Percentiles rank a stretch among this genome's conserved stretches.
These are phyloP conservation scores for Boletus barrowsii DNA, from an alignment of 768 basidiomycete species.

Conservation along the genomic window DNA sequence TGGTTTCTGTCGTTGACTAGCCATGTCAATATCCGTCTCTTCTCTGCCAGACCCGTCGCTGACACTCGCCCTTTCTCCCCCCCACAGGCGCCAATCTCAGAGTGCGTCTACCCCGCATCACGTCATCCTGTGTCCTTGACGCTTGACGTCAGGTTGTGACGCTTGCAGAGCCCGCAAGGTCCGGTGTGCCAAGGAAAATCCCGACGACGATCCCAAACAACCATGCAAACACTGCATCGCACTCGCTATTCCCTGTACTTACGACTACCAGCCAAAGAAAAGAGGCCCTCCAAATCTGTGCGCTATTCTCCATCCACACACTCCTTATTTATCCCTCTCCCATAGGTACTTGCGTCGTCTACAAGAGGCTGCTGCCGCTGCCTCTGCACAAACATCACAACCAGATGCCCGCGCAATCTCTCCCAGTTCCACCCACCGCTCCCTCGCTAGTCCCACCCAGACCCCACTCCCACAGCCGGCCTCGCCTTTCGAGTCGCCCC, in stretches of 20 bases:
- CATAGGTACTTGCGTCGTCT: slow-evolving; percentile 72
- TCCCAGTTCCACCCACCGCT: slow-evolving; percentile 39
- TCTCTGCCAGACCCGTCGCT: slow-evolving; percentile 29
- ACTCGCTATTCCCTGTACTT: slow-evolving; percentile 81
- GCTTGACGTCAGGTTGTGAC: slow-evolving; percentile 63
- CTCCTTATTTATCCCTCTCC: not conserved
- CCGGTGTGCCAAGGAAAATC: slow-evolving; percentile 75
- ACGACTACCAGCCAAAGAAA: slow-evolving; percentile 93
- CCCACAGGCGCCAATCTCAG: slow-evolving; percentile 75
- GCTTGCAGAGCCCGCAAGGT: slow-evolving; percentile 87
- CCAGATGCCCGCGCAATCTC: slow-evolving; percentile 40
- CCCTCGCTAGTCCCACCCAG: slow-evolving; percentile 47
- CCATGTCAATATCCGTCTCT: slow-evolving; percentile 34
- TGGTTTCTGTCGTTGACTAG: too few relatives aligned
- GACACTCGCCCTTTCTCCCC: slow-evolving; percentile 23
- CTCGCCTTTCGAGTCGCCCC: slow-evolving; percentile 45
- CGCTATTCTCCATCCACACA: slow-evolving; percentile 21
- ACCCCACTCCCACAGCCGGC: slow-evolving; percentile 26
- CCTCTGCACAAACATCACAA: slow-evolving; percentile 36
- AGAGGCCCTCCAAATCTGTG: slow-evolving; percentile 90
- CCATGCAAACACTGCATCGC: slow-evolving; percentile 86
- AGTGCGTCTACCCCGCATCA: slow-evolving; percentile 45
- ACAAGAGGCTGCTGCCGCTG: slow-evolving; percentile 67
- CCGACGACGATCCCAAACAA: slow-evolving; percentile 72
- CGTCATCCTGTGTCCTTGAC: slow-evolving; percentile 22